Evolutionary conservation across 768 basidiomycete genomes (phyloP), one percentile per base, ranked within the genome.

Genomic region (Leccinum olivaceopallidum): DNA sequence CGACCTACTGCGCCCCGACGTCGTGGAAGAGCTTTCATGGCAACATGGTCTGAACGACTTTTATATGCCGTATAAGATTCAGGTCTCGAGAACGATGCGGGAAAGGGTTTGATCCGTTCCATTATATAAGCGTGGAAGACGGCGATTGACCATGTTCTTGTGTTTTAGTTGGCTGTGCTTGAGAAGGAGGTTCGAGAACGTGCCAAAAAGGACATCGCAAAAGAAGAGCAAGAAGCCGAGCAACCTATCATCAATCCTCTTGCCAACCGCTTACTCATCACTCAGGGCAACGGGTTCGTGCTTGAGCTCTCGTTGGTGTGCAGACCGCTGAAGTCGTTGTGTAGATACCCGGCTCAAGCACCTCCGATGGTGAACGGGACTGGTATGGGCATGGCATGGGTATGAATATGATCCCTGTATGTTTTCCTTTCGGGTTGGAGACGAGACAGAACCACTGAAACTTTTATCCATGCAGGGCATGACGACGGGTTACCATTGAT

Each of bases 11-110:
- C 89, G 93, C 50, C 84, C 94, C 3, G 96, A 98, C 69, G 76
- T 95, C 58, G 94, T 97, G 28, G 91, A 95, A 76, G 96, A 97
- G 74, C 79, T 97, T 37, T 94, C 94, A 63, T 98, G 97, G 97
- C 90, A 93, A 71, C 88, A 97, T 67, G 96, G 89, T 22, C 82
- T 99, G 51, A 94, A 93, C 69, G 97, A 99, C 76, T 98, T 96
- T 79, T 92, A 92, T 72, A 97, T 96, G 92, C 97, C 97, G 1
- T 98, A 92, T 75, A 88, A 86, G 72, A 88, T 97, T 53, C 96
- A 98, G 75, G 83, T 86, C 34, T 89, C 92, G 68, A 85, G 95
- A 58, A 83, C 88, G 39, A 79, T 88, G 71, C 83, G 90, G 18
- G 90, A 90, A 59, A 91, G 86, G 82, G 89, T 89, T 58, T 12